Conservation (phyloP, 2,329 filamentous ascomycete genomes). For the Alternaria panax region DNA sequence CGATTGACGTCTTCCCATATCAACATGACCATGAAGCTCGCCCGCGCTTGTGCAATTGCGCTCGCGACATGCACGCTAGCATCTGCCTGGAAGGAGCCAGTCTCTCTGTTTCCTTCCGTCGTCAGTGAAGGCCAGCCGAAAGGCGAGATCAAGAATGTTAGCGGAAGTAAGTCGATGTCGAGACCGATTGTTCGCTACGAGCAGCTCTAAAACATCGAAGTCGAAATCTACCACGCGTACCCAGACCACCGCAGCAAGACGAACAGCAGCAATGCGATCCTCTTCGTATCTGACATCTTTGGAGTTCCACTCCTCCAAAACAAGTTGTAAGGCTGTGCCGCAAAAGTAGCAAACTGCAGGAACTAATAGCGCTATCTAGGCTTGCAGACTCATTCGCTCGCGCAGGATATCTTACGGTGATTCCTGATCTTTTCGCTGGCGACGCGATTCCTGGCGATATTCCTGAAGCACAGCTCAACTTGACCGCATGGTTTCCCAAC, state of each 20-base stretch:
- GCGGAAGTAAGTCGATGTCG: slow-evolving; percentile 29
- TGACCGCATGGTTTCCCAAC: slow-evolving; percentile 54
- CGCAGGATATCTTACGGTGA: slow-evolving; percentile 44
- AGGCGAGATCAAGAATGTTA: slow-evolving; percentile 33
- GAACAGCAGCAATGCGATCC: slow-evolving; percentile 34
- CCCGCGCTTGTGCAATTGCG: background rate
- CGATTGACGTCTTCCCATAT: background rate
- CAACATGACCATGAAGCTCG: background rate
- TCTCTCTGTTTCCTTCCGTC: background rate
- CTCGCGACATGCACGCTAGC: background rate
- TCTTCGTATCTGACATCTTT: slow-evolving; percentile 49
- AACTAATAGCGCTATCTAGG: background rate
- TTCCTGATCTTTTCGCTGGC: slow-evolving; percentile 47
- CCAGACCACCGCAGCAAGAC: slow-evolving; percentile 20
- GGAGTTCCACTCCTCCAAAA: slow-evolving; percentile 45
- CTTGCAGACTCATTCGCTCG: slow-evolving; percentile 46
- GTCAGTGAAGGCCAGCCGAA: slow-evolving; percentile 22
- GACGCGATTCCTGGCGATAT: slow-evolving; percentile 43
- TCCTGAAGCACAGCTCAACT: slow-evolving; percentile 72
- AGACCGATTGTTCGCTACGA: background rate
- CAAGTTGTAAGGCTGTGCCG: slow-evolving; percentile 20
- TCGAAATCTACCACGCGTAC: slow-evolving; percentile 31
- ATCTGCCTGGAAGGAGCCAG: background rate
- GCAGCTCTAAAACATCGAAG: slow-evolving; percentile 7
- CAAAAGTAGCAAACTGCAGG: background rate